Evolutionary conservation across 192 early-diverging fungal genomes (phyloP).

Genomic region (Coemansia erecta): DNA sequence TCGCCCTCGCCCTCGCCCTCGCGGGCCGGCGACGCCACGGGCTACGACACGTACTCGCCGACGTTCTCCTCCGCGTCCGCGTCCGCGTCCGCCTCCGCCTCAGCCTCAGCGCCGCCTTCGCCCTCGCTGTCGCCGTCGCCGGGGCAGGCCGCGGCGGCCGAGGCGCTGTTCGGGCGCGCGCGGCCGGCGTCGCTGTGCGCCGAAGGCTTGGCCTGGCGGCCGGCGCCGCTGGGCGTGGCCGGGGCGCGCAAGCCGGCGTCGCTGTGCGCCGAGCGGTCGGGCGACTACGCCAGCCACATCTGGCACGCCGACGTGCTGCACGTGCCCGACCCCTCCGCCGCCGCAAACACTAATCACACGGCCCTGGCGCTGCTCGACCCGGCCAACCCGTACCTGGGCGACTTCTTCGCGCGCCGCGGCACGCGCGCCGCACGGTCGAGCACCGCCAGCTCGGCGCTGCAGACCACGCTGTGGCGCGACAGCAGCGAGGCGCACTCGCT

Average conservation of each 20-base stretch:
- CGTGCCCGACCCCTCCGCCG: conserved; percentile 30
- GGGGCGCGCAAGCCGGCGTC: background rate
- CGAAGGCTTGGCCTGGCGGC: no score
- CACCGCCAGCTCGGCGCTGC: conserved; percentile 14
- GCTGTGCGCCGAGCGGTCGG: conserved; percentile 3
- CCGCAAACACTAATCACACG: no score
- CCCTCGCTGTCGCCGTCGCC: conserved; percentile 25
- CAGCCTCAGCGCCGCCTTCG: no score
- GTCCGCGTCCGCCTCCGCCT: no score
- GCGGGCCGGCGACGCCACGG: background rate
- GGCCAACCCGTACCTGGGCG: conserved; percentile 44
- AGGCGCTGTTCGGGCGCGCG: conserved; percentile 27
- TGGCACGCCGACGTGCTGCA: conserved; percentile 43
- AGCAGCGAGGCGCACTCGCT: conserved; percentile 21
- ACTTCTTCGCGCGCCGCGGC: conserved; percentile 30
- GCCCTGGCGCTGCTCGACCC: conserved; percentile 28
- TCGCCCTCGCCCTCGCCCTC: conserved; percentile 9
- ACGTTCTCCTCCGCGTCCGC: conserved; percentile 24
- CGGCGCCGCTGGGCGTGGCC: no score
- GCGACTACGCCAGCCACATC: conserved; percentile 22
- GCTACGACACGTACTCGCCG: conserved; percentile 40
- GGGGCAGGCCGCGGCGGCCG: conserved; percentile 9
- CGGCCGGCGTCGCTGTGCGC: background rate
- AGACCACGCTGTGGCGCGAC: conserved; percentile 17
- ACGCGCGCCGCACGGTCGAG: conserved; percentile 16